Percentiles rank a stretch among this genome's conserved stretches.
Conservation (phyloP, 805 yeast genomes). For the Scheffersomyces amazonensis region DNA sequence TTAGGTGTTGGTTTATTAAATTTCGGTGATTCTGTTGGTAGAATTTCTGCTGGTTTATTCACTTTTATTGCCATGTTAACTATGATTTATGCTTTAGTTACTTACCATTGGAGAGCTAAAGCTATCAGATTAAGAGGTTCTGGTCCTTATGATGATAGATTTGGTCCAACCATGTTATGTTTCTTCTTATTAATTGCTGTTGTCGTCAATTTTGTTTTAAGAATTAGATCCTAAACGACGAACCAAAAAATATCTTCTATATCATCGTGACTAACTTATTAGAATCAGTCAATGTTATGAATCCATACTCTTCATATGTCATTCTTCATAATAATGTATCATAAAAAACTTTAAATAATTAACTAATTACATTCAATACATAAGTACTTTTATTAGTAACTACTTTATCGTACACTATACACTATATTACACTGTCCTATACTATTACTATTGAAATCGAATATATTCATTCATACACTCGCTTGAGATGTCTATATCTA, state of each 20-base stretch:
- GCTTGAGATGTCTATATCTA: conserved; percentile 29
- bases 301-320: too few relatives aligned
- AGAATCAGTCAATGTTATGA: too few relatives aligned
- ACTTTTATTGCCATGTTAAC: conserved; percentile 97
- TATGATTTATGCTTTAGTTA: conserved; percentile 91
- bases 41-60: conserved; percentile 90
- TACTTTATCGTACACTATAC: too few relatives aligned
- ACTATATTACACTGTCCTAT: too few relatives aligned
- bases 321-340: too few relatives aligned
- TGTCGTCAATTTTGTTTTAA: conserved; percentile 83
- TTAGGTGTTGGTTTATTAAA: conserved; percentile 93
- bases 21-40: conserved; percentile 92
- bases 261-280: too few relatives aligned
- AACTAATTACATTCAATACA: too few relatives aligned
- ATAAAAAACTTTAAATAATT: too few relatives aligned
- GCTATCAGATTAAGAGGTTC: conserved; percentile 97
- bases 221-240: conserved; percentile 57
- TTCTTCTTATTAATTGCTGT: conserved; percentile 91
- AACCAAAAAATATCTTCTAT: too few relatives aligned
- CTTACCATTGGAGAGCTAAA: conserved; percentile 99
- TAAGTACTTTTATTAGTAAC: too few relatives aligned
- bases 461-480: conserved; percentile 12
- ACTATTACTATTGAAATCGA: too few relatives aligned
- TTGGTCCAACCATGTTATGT: conserved; percentile 97
- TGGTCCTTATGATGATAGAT: conserved; percentile 98